Conservation (phyloP, 2,329 filamentous ascomycete genomes). For the Microcera coccophila region DNA sequence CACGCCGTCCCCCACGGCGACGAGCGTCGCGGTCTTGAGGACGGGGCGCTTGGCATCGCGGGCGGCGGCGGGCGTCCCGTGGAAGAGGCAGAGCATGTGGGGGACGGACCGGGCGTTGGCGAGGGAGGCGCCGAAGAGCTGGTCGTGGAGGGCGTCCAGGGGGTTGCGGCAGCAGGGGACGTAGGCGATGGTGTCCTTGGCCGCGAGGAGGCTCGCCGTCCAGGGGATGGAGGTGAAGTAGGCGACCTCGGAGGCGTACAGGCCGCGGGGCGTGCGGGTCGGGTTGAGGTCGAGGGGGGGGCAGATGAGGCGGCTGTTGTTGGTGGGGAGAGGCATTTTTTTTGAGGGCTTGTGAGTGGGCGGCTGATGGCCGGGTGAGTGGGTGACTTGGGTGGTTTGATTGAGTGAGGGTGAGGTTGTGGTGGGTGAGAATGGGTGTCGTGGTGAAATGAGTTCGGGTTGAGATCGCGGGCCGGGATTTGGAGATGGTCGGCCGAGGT, state of each 20-base stretch:
- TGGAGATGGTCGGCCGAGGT: neutral
- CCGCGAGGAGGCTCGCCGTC: conserved; percentile 31
- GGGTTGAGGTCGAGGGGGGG: conserved; percentile 30
- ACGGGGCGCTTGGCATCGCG: conserved; percentile 25
- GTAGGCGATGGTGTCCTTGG: conserved; percentile 29
- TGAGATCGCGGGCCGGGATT: neutral
- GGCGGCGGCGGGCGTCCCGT: conserved; percentile 22
- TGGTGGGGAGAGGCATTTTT: conserved; percentile 16
- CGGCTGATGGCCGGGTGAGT: neutral
- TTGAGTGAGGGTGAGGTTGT: neutral
- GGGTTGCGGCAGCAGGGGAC: conserved; percentile 34
- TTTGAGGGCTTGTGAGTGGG: conserved; percentile 15
- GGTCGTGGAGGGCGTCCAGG: conserved; percentile 26
- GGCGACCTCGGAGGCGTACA: conserved; percentile 26
- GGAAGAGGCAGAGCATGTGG: conserved; percentile 36
- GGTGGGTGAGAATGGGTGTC: neutral
- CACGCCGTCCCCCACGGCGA: conserved; percentile 32
- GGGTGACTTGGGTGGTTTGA: neutral
- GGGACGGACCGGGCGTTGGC: conserved; percentile 24
- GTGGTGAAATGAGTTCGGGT: neutral
- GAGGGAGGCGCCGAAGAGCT: conserved; percentile 34
- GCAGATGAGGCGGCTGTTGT: conserved; percentile 28
- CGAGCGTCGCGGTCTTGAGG: conserved; percentile 28
- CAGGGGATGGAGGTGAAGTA: conserved; percentile 36
- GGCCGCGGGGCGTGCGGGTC: conserved; percentile 20